Percentiles rank a stretch among this genome's conserved stretches.
phyloP scores from a whole-genome alignment of 139 green algal genomes.

The Picochlorum sp. region DNA sequence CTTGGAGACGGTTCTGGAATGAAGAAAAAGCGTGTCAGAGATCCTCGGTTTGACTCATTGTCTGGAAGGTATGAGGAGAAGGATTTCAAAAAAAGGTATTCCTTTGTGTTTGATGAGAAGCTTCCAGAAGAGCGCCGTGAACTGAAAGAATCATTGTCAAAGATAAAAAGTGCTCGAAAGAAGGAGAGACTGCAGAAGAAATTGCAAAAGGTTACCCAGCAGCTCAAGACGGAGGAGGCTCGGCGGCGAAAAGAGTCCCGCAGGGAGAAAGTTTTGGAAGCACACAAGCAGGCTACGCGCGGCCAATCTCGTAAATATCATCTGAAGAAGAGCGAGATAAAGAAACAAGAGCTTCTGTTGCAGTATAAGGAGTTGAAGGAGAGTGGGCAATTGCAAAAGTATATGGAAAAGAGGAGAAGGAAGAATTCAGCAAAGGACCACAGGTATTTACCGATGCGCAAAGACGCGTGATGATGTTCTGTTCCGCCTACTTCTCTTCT shows the following conservation, averaged over 20 bases:
- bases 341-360: conserved; percentile 51
- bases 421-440: conserved; percentile 86
- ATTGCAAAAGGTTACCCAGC: conserved; percentile 39
- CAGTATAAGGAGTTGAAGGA: conserved; percentile 75
- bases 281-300: conserved; percentile 40
- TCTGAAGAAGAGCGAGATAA: conserved; percentile 57
- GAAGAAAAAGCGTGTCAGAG: conserved; percentile 22
- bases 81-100: conserved; percentile 59
- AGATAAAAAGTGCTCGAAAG: conserved; percentile 32
- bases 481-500: too few relatives aligned
- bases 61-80: conserved; percentile 31
- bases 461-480: not conserved
- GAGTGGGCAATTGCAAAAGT: conserved; percentile 61
- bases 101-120: conserved; percentile 79
- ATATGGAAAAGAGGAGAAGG: conserved; percentile 74
- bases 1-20: conserved; percentile 9
- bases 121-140: conserved; percentile 56
- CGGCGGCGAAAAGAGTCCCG: conserved; percentile 17
- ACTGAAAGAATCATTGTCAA: conserved; percentile 48
- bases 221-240: conserved; percentile 39
- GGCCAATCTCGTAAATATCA: conserved; percentile 67
- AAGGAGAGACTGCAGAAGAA: conserved; percentile 20
- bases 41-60: conserved; percentile 71
- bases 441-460: conserved; percentile 44
- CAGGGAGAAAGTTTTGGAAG: conserved; percentile 43